Conservation (phyloP, 129 eudicot species). For the Flaveria bidentis region DNA sequence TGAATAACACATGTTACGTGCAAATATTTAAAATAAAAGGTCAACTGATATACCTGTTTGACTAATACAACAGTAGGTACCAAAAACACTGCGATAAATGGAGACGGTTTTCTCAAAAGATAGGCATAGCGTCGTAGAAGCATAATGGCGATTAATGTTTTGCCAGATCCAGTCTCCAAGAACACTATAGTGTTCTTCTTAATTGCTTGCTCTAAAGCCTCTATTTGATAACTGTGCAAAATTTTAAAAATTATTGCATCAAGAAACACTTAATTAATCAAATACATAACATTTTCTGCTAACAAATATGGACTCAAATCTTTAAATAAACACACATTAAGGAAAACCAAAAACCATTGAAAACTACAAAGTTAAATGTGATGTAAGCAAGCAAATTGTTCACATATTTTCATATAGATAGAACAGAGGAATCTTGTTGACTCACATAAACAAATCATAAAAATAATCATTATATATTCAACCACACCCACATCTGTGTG, state of each 20-base stretch:
- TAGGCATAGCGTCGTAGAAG: slow-evolving; percentile 76
- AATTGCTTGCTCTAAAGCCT: slow-evolving; percentile 71
- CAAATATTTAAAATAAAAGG: not conserved
- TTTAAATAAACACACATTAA: not conserved
- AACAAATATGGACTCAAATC: not conserved
- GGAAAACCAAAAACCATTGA: not conserved
- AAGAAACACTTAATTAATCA: not conserved
- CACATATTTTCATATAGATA: not conserved
- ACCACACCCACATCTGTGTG: not conserved
- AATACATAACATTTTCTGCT: not conserved
- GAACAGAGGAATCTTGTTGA: slow-evolving; percentile 3
- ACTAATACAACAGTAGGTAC: slow-evolving; percentile 1
- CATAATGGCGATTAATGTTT: slow-evolving; percentile 83
- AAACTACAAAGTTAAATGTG: not conserved
- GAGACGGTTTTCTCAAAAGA: slow-evolving; percentile 56
- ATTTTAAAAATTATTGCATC: slow-evolving; percentile 7
- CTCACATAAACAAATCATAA: not conserved
- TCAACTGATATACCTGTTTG: not conserved
- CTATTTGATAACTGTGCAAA: slow-evolving; percentile 68
- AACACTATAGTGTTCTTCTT: slow-evolving; percentile 84
- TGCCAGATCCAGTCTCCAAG: slow-evolving; percentile 92
- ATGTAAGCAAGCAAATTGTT: not conserved
- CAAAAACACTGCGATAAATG: slow-evolving; percentile 38
- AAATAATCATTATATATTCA: not conserved
- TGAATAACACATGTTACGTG: not conserved